Evolutionary conservation across 2,329 filamentous ascomycete species (phyloP).

Genomic region (Sclerotinia subarctica): DNA sequence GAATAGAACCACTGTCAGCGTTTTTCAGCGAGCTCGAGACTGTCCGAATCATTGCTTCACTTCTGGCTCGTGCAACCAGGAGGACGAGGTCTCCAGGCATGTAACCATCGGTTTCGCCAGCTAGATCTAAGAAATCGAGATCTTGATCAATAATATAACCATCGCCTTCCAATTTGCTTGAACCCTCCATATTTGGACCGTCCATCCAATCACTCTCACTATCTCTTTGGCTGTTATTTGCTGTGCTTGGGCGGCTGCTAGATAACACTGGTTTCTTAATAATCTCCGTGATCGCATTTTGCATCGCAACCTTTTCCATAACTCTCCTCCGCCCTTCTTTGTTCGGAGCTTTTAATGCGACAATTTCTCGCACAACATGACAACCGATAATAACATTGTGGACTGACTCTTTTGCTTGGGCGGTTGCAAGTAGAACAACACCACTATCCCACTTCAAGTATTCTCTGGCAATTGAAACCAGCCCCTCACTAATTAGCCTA

Average conservation of each 20-base stretch:
- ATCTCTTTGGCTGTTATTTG: constrained; percentile 53
- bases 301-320: constrained; percentile 71
- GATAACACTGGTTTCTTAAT: constrained; percentile 41
- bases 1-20: constrained; percentile 52
- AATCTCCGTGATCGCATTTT: constrained; percentile 46
- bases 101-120: constrained; percentile 92
- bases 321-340: constrained; percentile 85
- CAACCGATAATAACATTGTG: constrained; percentile 89
- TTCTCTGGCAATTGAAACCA: constrained; percentile 75
- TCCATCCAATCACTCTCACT: constrained; percentile 72
- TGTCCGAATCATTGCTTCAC: constrained; percentile 86
- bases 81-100: constrained; percentile 93
- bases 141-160: constrained; percentile 72
- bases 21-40: constrained; percentile 50
- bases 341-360: constrained; percentile 84
- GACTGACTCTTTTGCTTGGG: constrained; percentile 87
- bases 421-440: constrained; percentile 84
- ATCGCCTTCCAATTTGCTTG: constrained; percentile 41
- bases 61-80: constrained; percentile 81
- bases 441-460: constrained; percentile 77
- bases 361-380: constrained; percentile 87
- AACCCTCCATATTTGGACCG: constrained; percentile 54
- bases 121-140: constrained; percentile 88
- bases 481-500: constrained; percentile 84
- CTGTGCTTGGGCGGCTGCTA: constrained; percentile 52